Evolutionary conservation across 2,329 filamentous ascomycete genomes (phyloP).

Genomic region (Stagonosporopsis chrysanthemi): DNA sequence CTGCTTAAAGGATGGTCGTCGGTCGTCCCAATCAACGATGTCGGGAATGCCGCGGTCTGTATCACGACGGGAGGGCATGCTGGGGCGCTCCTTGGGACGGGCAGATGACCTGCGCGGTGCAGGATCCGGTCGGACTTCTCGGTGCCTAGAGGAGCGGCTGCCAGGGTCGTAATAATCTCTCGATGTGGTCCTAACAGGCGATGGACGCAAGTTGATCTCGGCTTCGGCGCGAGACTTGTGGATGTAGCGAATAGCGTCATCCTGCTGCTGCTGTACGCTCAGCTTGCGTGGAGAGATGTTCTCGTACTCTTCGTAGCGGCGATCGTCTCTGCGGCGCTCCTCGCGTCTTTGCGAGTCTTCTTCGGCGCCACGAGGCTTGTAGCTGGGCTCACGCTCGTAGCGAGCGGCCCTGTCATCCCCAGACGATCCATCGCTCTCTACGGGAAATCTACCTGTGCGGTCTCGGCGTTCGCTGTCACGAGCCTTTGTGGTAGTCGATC

Average conservation of each 20-base stretch:
- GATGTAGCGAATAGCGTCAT: constrained; percentile 43
- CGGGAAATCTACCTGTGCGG: constrained; percentile 48
- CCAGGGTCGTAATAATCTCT: constrained; percentile 43
- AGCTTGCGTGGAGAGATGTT: constrained; percentile 35
- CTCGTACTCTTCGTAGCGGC: constrained; percentile 25
- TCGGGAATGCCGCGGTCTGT: constrained; percentile 41
- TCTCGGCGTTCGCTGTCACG: constrained; percentile 49
- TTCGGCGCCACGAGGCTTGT: constrained; percentile 37
- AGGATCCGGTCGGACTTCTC: constrained; percentile 36
- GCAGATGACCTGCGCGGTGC: constrained; percentile 46
- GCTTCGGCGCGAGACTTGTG: constrained; percentile 36
- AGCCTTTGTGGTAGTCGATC: constrained; percentile 49
- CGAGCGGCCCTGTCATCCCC: constrained; percentile 41
- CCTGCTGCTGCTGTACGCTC: constrained; percentile 33
- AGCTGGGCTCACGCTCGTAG: constrained; percentile 44
- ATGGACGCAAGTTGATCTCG: constrained; percentile 38
- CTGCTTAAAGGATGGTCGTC: constrained; percentile 49
- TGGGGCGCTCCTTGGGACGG: constrained; percentile 40
- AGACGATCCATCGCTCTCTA: constrained; percentile 44
- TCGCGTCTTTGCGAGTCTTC: constrained; percentile 15
- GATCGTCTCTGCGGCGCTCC: constrained; percentile 25
- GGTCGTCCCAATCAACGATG: constrained; percentile 45
- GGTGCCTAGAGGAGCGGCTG: constrained; percentile 35
- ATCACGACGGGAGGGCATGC: constrained; percentile 32
- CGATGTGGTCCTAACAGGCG: constrained; percentile 39